Evolutionary conservation across 1,284 basidiomycete species (phyloP).

Genomic region (Pseudozyma flocculosa): DNA sequence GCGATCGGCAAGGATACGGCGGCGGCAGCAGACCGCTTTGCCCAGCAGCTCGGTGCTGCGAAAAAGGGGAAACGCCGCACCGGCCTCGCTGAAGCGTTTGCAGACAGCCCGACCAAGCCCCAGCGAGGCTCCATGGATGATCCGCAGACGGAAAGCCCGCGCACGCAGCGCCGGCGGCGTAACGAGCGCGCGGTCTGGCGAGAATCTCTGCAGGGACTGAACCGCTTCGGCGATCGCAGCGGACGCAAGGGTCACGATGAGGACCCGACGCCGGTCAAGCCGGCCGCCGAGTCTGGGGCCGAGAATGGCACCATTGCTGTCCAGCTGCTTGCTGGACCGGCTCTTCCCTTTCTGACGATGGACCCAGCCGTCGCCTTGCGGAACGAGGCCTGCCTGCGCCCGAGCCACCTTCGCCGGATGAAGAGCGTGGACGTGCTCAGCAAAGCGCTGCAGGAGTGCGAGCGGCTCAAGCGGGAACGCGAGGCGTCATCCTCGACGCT

Average conservation of each 20-base stretch:
- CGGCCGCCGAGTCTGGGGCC: too few species aligned
- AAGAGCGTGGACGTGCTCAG: conserved; percentile 35
- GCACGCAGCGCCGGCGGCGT: conserved; percentile 22
- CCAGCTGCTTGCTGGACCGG: conserved; percentile 14
- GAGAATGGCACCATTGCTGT: conserved; percentile 3
- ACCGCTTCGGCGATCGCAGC: background rate
- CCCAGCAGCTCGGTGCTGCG: conserved; percentile 6
- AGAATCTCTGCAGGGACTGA: conserved; percentile 10
- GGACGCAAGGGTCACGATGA: too few species aligned
- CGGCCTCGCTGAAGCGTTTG: conserved; percentile 28
- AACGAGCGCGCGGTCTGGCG: conserved; percentile 28
- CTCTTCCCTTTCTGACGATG: conserved; percentile 26
- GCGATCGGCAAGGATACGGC: conserved; percentile 8
- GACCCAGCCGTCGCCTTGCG: conserved; percentile 31
- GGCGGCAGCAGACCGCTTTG: conserved; percentile 10
- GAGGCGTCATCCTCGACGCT: too few species aligned
- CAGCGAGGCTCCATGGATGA: background rate
- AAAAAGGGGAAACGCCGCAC: conserved; percentile 16
- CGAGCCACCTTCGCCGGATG: conserved; percentile 27
- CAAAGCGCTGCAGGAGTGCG: conserved; percentile 24
- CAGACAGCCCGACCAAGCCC: conserved; percentile 19
- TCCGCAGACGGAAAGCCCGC: conserved; percentile 3
- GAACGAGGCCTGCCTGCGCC: conserved; percentile 25
- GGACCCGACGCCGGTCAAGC: too few species aligned
- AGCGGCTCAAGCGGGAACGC: background rate